These are phyloP conservation scores for Somion occarium DNA, from an alignment of 1,284 basidiomycete species.

Conservation along the genomic window DNA sequence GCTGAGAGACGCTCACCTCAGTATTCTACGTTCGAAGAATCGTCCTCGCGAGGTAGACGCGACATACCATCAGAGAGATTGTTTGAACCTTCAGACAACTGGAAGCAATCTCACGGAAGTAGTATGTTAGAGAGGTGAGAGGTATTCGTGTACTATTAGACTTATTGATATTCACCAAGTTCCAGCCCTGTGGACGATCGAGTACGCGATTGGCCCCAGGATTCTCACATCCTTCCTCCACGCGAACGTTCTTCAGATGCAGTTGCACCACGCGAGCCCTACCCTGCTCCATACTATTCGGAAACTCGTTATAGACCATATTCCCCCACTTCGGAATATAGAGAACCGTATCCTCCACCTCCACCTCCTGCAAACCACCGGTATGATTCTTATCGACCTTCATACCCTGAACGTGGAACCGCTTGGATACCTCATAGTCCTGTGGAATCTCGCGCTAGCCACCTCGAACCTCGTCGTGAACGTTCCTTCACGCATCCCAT, in stretches of 20 bases:
- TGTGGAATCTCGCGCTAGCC: conserved; percentile 10
- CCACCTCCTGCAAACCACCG: conserved; percentile 13
- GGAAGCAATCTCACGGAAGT: conserved; percentile 55
- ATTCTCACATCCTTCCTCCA: not conserved
- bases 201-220: conserved; percentile 1
- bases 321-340: conserved; percentile 14
- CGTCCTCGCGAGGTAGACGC: conserved; percentile 28
- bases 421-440: conserved; percentile 14
- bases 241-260: conserved; percentile 15
- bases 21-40: conserved; percentile 21
- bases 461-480: conserved; percentile 3
- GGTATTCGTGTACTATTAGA: not conserved
- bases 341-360: conserved; percentile 18
- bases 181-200: conserved; percentile 3
- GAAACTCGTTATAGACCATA: conserved; percentile 21
- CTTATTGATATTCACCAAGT: not conserved
- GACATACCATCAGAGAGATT: conserved; percentile 48
- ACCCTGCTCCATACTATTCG: conserved; percentile 9
- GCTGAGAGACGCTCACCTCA: conserved; percentile 26
- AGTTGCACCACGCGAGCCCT: conserved; percentile 12
- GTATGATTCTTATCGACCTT: conserved; percentile 25
- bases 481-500: not conserved
- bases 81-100: conserved; percentile 66
- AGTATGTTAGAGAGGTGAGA: conserved; percentile 14
- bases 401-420: conserved; percentile 16